These are phyloP conservation scores for Dictyostelium purpureum DNA, from an alignment of 78 protist species.

Conservation along the genomic window DNA sequence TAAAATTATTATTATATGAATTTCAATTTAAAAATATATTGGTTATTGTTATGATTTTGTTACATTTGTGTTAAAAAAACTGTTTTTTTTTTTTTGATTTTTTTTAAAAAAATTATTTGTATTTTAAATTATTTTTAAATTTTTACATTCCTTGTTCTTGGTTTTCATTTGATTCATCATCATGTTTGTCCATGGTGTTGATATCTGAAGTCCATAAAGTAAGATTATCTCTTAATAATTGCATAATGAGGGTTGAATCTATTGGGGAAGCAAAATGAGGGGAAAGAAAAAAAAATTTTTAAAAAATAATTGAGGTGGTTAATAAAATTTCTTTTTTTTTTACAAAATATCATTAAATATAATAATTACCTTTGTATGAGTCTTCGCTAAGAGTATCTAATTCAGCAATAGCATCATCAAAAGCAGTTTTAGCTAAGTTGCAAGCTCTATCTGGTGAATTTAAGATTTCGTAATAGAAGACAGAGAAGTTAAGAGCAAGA, in stretches of 20 bases:
- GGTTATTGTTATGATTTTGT: too few species aligned
- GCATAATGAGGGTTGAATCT: conserved; percentile 98
- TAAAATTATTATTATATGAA: too few species aligned
- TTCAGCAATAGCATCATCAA: conserved; percentile 97
- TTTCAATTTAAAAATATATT: too few species aligned
- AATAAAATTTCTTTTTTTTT: too few species aligned
- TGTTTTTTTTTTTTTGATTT: conserved; percentile 2
- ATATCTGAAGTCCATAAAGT: conserved; percentile 96
- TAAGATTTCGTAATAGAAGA: conserved; percentile 98
- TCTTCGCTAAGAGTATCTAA: conserved; percentile 97
- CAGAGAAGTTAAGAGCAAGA: conserved; percentile 99
- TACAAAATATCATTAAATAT: too few species aligned
- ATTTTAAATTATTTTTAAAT: not conserved
- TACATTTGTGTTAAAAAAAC: not conserved
- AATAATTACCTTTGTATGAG: too few species aligned
- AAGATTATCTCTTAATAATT: conserved; percentile 98
- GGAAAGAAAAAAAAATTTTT: too few species aligned
- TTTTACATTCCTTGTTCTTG: conserved; percentile 21
- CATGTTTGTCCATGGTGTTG: not conserved
- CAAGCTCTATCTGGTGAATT: conserved; percentile 95
- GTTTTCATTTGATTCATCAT: not conserved
- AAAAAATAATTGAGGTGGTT: too few species aligned
- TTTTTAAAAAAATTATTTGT: not conserved
- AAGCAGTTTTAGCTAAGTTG: conserved; percentile 95
- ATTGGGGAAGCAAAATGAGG: too few species aligned